phyloP scores from a whole-genome alignment of 148 eudicot species.

The Pharnaceum exiguum region DNA sequence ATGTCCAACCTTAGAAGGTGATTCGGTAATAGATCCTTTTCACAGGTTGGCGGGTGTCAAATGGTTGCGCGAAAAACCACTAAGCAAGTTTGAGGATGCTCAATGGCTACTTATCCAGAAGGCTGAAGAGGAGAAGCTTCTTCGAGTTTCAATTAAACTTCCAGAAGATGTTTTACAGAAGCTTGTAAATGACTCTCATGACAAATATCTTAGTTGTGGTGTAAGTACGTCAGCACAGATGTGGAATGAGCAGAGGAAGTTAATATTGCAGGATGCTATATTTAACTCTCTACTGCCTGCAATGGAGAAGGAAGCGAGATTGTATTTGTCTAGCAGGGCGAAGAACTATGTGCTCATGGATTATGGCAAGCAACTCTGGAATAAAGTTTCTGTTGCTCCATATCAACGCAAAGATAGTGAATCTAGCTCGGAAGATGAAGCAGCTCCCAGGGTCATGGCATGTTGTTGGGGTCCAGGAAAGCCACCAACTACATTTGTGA shows the following conservation, averaged over 20 bases:
- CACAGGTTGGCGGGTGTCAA: conserved; percentile 89
- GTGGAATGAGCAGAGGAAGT: conserved; percentile 96
- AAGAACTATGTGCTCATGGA: conserved; percentile 71
- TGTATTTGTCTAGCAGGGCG: conserved; percentile 68
- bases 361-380: conserved; percentile 74
- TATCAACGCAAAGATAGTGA: conserved; percentile 79
- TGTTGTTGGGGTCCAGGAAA: conserved; percentile 98
- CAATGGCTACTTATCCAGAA: conserved; percentile 98
- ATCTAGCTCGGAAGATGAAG: conserved; percentile 63
- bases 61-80: conserved; percentile 87
- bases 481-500: conserved; percentile 87
- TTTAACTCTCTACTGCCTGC: conserved; percentile 56
- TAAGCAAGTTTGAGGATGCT: conserved; percentile 78
- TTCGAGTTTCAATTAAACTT: conserved; percentile 74
- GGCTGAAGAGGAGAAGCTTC: conserved; percentile 97
- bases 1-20: conserved; percentile 76
- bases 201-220: conserved; percentile 81
- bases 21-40: conserved; percentile 57
- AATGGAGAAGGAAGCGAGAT: conserved; percentile 94
- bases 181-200: conserved; percentile 65
- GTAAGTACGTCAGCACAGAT: conserved; percentile 91
- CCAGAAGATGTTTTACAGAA: conserved; percentile 56
- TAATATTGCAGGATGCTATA: conserved; percentile 79
- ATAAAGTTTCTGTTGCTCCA: conserved; percentile 88
- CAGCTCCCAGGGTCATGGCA: conserved; percentile 97